Percentiles rank a stretch among this genome's conserved stretches.
Conservation (phyloP, 306 rosid species). For the Lagenaria siceraria region DNA sequence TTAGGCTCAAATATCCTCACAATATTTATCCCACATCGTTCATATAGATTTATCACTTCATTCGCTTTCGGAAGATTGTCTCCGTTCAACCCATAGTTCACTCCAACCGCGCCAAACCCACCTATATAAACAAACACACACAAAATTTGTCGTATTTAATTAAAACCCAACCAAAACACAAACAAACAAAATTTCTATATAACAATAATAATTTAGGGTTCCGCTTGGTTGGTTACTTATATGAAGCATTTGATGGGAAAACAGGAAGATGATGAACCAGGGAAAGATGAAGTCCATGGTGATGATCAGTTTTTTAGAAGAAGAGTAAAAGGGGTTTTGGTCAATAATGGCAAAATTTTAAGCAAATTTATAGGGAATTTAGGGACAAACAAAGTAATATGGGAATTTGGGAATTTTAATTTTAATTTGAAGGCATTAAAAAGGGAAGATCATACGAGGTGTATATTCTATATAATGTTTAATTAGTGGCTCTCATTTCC, state of each 20-base stretch:
- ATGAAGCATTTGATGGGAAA: not conserved
- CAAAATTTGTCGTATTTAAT: not conserved
- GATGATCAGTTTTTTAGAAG: not conserved
- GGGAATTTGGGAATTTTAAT: not conserved
- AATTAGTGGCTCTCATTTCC: too few relatives aligned
- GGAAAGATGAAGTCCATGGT: not conserved
- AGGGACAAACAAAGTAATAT: not conserved
- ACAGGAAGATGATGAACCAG: not conserved
- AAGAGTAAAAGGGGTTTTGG: too few relatives aligned
- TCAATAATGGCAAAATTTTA: too few relatives aligned
- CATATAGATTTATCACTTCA: not conserved
- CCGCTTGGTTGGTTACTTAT: not conserved
- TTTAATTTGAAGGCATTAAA: not conserved
- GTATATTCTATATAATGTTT: too few relatives aligned
- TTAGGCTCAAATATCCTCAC: slow-evolving; percentile 9
- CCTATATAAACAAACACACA: too few relatives aligned
- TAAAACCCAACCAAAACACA: too few relatives aligned
- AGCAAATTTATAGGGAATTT: not conserved
- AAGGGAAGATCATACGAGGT: not conserved
- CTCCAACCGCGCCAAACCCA: not conserved
- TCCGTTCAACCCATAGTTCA: slow-evolving; percentile 9
- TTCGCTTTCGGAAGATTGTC: not conserved
- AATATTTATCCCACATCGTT: not conserved
- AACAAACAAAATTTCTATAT: too few relatives aligned
- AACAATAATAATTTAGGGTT: too few relatives aligned